Evolutionary conservation across 2,329 filamentous ascomycete species (phyloP).

Genomic region (Fusarium sacchari): DNA sequence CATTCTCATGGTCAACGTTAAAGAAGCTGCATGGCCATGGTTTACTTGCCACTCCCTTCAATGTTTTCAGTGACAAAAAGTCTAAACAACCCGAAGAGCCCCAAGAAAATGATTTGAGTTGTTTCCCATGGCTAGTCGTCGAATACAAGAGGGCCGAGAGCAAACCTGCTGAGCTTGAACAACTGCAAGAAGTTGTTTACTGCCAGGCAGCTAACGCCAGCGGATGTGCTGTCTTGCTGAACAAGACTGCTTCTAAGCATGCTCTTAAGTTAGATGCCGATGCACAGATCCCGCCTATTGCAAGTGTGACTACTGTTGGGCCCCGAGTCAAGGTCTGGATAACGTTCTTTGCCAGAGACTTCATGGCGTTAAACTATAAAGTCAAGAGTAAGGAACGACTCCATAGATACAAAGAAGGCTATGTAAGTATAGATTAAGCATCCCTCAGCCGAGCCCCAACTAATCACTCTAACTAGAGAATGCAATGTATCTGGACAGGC

Average conservation of each 20-base stretch:
- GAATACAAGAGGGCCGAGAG: neutral
- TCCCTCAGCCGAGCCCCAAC: rapidly evolving
- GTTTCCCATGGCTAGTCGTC: neutral
- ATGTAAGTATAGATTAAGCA: neutral
- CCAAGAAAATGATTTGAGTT: rapidly evolving
- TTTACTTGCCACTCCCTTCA: neutral
- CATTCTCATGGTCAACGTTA: neutral
- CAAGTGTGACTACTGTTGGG: constrained; percentile 24
- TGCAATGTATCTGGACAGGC: constrained; percentile 16
- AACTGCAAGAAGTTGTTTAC: neutral
- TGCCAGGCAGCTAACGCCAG: constrained; percentile 29
- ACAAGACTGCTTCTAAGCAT: neutral
- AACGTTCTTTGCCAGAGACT: neutral
- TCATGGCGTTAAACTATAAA: no score
- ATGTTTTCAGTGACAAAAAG: neutral
- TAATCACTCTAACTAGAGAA: neutral
- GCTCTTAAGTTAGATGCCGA: neutral
- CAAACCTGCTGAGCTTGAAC: rapidly evolving
- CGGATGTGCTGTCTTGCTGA: constrained; percentile 28
- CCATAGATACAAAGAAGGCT: neutral
- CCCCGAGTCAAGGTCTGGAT: constrained; percentile 32
- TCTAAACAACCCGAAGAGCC: neutral
- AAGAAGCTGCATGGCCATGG: neutral
- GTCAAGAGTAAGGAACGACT: no score
- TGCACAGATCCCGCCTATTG: constrained; percentile 23